Percentiles rank a stretch among this genome's conserved stretches.
These are phyloP conservation scores for Suillus variegatus DNA, from an alignment of 768 basidiomycete species.

Conservation along the genomic window DNA sequence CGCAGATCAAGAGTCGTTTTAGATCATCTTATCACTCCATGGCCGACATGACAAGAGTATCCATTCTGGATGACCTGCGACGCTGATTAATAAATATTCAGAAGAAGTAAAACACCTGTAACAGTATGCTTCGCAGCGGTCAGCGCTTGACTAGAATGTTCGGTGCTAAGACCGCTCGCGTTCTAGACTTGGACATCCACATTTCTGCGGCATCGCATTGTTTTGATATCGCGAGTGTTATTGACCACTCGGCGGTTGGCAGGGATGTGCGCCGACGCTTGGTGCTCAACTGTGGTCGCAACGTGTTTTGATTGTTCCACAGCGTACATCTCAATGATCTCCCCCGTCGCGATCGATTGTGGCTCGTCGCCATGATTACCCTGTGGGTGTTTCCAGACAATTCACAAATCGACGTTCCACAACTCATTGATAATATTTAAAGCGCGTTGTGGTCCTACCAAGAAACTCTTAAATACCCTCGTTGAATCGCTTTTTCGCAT, in stretches of 20 bases:
- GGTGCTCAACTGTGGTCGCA: too few relatives aligned
- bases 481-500: neutral
- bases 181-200: neutral
- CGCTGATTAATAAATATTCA: neutral
- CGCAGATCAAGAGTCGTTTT: constrained; percentile 47
- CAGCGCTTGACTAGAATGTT: neutral
- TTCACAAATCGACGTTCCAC: constrained; percentile 11
- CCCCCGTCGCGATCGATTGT: neutral
- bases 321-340: neutral
- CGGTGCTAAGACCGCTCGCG: neutral
- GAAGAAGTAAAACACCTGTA: neutral
- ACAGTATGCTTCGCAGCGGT: neutral
- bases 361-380: neutral
- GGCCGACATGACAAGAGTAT: neutral
- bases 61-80: constrained; percentile 19
- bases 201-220: neutral
- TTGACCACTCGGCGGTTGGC: neutral
- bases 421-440: neutral
- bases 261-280: neutral
- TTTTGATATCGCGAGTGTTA: neutral
- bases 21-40: neutral
- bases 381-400: neutral
- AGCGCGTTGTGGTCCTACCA: neutral
- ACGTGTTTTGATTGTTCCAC: neutral
- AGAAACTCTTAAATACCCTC: neutral